Evolutionary conservation across 2,329 filamentous ascomycete genomes (phyloP), one percentile per base, ranked within the genome.

Genomic region (Metarhizium guizhouense): DNA sequence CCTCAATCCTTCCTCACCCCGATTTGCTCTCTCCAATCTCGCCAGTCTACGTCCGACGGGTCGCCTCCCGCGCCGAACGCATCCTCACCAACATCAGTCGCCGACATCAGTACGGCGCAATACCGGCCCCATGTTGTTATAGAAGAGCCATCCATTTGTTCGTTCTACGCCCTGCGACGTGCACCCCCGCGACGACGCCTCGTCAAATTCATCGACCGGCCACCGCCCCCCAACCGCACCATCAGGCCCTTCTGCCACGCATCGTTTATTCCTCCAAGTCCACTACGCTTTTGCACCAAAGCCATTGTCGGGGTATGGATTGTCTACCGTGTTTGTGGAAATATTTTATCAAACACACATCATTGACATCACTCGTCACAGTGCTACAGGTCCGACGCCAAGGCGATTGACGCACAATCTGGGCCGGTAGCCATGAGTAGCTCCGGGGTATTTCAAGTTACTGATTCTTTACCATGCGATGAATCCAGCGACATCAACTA

Each of bases 41-140:
- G 13, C 14, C 45, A 48, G 25, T 29, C 45, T 30, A 48, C 45
- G n/a, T 16, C 13, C 25, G 25, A 48, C 45, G 45, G 25, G 45
- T 30, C 10, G 45, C 45, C 45, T 48, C 45, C 25, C 45, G 45
- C 25, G 25, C 45, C 45, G 3, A 16, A 29, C 45, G 14, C 25
- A 13, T 48, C 45, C 18, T 45, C n/a, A 13, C 25, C 45, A 48
- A 10, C 10, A 48, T 11, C 45, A 48, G 45, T 30, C 45, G 45
- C 45, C 45, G 45, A 48, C 45, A 48, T 6, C 20, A 29, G 8
- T 20, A 48, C 45, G 45, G 45, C 45, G 20, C 45, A 48, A 56
- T 25, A 56, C 57, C 55, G 58, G 60, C 58, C 65, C 60, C 63
- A 70, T 72, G 69, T 64, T 53, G 63, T 71, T 68, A 70, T 71